These are phyloP conservation scores for Phytophthora pluvialis DNA, from an alignment of 352 stramenopile genomes.

Conservation along the genomic window DNA sequence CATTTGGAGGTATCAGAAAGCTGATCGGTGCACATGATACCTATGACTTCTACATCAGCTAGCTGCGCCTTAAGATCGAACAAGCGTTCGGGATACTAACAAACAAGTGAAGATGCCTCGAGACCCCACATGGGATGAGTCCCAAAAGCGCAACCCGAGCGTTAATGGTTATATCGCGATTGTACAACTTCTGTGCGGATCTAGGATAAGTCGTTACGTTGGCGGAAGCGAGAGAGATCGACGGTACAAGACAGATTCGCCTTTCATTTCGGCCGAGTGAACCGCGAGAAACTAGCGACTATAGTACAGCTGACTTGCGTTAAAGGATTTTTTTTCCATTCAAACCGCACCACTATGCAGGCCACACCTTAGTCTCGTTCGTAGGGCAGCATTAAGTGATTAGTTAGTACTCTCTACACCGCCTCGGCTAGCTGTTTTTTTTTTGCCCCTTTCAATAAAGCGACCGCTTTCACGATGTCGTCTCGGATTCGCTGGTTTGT, in stretches of 20 bases:
- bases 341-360: neutral
- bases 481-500: neutral
- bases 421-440: neutral
- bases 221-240: neutral
- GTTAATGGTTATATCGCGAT: conserved; percentile 1
- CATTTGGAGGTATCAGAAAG: too few relatives aligned
- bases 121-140: neutral
- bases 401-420: neutral
- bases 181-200: conserved; percentile 2
- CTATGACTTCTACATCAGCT: conserved; percentile 91
- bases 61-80: conserved; percentile 98
- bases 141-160: neutral
- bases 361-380: neutral
- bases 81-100: conserved; percentile 67
- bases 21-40: too few relatives aligned
- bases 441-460: neutral
- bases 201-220: neutral
- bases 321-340: neutral
- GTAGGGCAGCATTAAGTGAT: neutral
- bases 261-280: neutral
- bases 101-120: conserved; percentile 9
- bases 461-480: neutral
- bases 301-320: neutral
- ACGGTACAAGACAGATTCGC: neutral
- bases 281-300: neutral